Base-by-base conservation (phyloP, 495 filamentous ascomycete species). In the Penicillium canescens region DNA sequence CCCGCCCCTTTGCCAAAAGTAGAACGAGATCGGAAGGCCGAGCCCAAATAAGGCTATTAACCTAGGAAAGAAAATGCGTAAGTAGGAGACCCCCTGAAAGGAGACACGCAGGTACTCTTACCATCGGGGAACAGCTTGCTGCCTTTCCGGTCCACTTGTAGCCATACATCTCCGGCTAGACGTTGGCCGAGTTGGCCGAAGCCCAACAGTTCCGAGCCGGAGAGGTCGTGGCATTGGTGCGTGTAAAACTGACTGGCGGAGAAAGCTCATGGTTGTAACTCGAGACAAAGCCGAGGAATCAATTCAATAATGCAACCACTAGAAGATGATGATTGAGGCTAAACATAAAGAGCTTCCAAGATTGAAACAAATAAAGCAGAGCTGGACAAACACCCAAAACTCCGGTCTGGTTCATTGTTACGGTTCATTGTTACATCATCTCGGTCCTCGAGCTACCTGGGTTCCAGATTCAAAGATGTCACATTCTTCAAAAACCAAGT, bases 381-480 rank as follows among this genome's bases (percentile, higher is more conserved):
- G 13, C 7, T 16, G 20, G 23, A 16, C 24, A 48, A 24, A 14
- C 37, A 14, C 20, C 21, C 3, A 13, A 14, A 38, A 2, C 33
- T 26, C 18, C 21, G 20, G 33, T 4, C 34, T 38, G 34, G 34
- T 37, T 48, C 34, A 48, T 38, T 13, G 20, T 48, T 48, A 48
- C 46, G 34, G 34, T 37, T 48, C 34, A 48, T 38, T 13, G 20
- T 48, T 48, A 48, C 46, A 48, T 48, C 46, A 48, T 38, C 28
- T 31, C 28, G 28, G 28, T 31, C 8, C 28, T 31, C 28, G 28
- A 31, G 6, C 28, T 31, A 2, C 28, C 7, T 31, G 28, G 28
- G 28, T 31, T 31, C 28, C 28, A 6, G 28, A 31, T 31, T 31
- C 28, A 31, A 31, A 7, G 28, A 31, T 7, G 28, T 31, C 28